These are phyloP conservation scores for Luffa acutangula DNA, from an alignment of 306 rosid species.

Conservation along the genomic window DNA sequence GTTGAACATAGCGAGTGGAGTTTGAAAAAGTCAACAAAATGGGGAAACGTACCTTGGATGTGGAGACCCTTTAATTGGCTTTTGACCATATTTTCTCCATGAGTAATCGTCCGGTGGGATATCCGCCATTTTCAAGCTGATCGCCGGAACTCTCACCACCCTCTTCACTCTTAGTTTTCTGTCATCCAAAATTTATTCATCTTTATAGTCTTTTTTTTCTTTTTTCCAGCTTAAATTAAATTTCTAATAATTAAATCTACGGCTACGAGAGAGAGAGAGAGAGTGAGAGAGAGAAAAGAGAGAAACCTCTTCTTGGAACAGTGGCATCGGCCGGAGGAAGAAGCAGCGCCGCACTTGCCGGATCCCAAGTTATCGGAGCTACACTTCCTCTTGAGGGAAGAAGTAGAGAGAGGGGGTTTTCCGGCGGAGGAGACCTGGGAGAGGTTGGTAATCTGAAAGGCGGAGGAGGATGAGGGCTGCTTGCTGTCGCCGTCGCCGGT, in stretches of 20 bases:
- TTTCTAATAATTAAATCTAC: neutral
- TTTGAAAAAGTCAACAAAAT: neutral
- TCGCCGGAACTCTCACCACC: constrained; percentile 71
- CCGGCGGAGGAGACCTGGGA: constrained; percentile 55
- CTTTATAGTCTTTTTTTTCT: neutral
- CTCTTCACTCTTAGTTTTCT: constrained; percentile 64
- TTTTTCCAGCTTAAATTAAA: neutral
- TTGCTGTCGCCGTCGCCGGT: constrained; percentile 52
- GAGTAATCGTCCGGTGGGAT: constrained; percentile 92
- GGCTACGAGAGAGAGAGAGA: neutral
- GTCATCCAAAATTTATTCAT: neutral
- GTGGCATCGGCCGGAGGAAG: constrained; percentile 57
- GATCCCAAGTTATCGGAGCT: constrained; percentile 57
- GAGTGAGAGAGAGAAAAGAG: neutral
- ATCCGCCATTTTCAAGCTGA: constrained; percentile 77
- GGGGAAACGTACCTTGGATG: constrained; percentile 50
- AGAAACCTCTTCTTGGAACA: constrained; percentile 71
- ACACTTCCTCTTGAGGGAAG: constrained; percentile 73
- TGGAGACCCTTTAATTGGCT: constrained; percentile 86
- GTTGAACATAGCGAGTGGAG: neutral
- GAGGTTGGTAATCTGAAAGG: constrained; percentile 53
- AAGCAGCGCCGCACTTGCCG: constrained; percentile 50
- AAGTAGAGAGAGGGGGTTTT: constrained; percentile 58
- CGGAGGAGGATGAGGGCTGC: constrained; percentile 36
- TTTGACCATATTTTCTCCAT: constrained; percentile 87